Percentiles rank a stretch among this genome's conserved stretches.
These are phyloP conservation scores for Jaapia argillacea DNA, from an alignment of 768 basidiomycete species.

Conservation along the genomic window DNA sequence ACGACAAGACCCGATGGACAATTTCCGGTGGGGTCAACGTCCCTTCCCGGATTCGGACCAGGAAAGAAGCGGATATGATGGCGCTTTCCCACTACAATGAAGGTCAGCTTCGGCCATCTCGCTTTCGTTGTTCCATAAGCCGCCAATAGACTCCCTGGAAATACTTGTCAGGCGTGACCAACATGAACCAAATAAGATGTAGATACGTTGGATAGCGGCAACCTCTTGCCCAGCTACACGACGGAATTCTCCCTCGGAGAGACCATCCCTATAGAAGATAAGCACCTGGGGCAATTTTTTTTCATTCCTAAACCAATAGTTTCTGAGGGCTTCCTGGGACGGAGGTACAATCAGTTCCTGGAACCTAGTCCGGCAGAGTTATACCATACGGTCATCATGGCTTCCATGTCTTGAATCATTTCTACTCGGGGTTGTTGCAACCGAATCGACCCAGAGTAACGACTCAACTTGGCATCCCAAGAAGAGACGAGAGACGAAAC, in stretches of 20 bases:
- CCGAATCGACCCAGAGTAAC: neutral
- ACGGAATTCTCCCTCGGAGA: neutral
- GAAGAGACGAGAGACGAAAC: neutral
- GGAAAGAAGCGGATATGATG: conserved; percentile 65
- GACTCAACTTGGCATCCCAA: neutral
- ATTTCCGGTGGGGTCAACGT: conserved; percentile 62
- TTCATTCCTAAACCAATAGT: neutral
- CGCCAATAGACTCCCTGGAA: neutral
- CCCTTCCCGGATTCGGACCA: conserved; percentile 16
- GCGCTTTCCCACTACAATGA: conserved; percentile 74
- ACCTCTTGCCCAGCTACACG: neutral
- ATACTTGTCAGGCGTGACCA: no score
- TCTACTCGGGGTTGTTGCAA: neutral
- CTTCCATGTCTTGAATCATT: neutral
- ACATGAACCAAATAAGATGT: neutral
- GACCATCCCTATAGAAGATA: neutral
- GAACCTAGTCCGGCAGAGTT: neutral
- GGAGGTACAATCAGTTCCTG: neutral
- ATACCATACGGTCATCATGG: neutral
- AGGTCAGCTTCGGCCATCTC: conserved; percentile 65
- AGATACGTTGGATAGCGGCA: neutral
- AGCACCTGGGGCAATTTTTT: neutral
- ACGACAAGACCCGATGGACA: conserved; percentile 67
- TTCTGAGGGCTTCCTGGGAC: neutral
- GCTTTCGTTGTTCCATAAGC: no score